Evolutionary conservation across 1,284 basidiomycete genomes (phyloP).

Genomic region (Agroathelia rolfsii): DNA sequence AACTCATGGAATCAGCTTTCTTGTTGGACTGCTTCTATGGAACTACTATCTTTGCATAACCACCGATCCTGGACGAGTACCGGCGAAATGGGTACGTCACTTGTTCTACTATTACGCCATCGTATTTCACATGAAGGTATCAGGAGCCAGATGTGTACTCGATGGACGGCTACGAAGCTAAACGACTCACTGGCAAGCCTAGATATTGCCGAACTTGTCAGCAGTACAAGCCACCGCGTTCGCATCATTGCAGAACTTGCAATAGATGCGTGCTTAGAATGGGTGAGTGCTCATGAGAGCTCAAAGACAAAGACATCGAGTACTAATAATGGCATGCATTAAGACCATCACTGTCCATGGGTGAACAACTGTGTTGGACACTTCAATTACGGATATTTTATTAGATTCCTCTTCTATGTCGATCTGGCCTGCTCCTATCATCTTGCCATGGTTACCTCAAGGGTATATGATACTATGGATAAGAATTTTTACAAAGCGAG

Average conservation of each 20-base stretch:
- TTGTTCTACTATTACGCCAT: too few species aligned
- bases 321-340: conserved; percentile 6
- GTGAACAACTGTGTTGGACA: conserved; percentile 87
- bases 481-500: conserved; percentile 47
- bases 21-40: conserved; percentile 74
- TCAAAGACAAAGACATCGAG: not conserved
- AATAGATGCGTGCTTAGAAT: conserved; percentile 73
- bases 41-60: conserved; percentile 79
- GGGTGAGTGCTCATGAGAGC: conserved; percentile 36
- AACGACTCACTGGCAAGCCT: conserved; percentile 70
- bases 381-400: conserved; percentile 83
- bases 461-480: conserved; percentile 44
- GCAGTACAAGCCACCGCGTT: conserved; percentile 61
- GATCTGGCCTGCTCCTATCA: conserved; percentile 84
- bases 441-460: conserved; percentile 61
- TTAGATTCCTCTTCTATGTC: conserved; percentile 88
- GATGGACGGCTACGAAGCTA: conserved; percentile 75
- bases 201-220: conserved; percentile 78
- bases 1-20: too few species aligned
- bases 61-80: conserved; percentile 81
- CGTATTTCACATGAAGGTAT: conserved; percentile 4
- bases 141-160: conserved; percentile 69
- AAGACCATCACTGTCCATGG: conserved; percentile 90
- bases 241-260: conserved; percentile 87
- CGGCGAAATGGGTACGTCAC: conserved; percentile 65